These are phyloP conservation scores for Pyrenula aspistea DNA, from an alignment of 495 filamentous ascomycete genomes.

Conservation along the genomic window DNA sequence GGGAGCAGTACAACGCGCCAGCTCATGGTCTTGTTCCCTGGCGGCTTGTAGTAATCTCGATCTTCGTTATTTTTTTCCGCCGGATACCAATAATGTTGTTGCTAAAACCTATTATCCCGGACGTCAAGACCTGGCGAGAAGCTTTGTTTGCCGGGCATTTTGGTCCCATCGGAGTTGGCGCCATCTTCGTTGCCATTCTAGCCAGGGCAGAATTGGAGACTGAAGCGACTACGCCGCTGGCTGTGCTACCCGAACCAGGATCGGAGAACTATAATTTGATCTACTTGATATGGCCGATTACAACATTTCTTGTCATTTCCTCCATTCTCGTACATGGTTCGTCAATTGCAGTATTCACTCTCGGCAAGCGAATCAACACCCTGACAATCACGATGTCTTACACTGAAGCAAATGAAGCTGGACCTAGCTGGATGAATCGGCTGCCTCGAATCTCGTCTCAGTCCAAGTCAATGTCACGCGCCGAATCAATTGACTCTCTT, in stretches of 20 bases:
- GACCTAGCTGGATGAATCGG: constrained; percentile 87
- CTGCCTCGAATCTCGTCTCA: constrained; percentile 80
- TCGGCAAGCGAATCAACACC: constrained; percentile 97
- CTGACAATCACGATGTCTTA: constrained; percentile 92
- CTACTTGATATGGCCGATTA: constrained; percentile 87
- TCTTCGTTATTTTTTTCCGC: constrained; percentile 91
- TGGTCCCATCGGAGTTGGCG: constrained; percentile 94
- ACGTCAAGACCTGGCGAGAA: constrained; percentile 97
- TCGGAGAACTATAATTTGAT: constrained; percentile 56
- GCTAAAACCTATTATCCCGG: constrained; percentile 87
- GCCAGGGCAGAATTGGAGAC: constrained; percentile 80
- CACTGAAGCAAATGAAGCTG: constrained; percentile 78
- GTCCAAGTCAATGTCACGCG: constrained; percentile 76
- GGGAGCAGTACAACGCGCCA: constrained; percentile 69
- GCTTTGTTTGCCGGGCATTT: constrained; percentile 97
- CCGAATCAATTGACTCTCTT: constrained; percentile 39
- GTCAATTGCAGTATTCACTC: constrained; percentile 94
- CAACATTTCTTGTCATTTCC: constrained; percentile 82
- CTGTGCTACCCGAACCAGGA: constrained; percentile 39
- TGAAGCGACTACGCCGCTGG: constrained; percentile 55
- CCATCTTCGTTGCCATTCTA: constrained; percentile 89
- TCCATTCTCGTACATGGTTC: constrained; percentile 96
- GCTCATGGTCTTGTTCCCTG: constrained; percentile 67
- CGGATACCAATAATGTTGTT: constrained; percentile 92
- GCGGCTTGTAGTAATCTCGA: constrained; percentile 76